phyloP scores from a whole-genome alignment of 2,329 filamentous ascomycete genomes.

The Tolypocladium amazonense region DNA sequence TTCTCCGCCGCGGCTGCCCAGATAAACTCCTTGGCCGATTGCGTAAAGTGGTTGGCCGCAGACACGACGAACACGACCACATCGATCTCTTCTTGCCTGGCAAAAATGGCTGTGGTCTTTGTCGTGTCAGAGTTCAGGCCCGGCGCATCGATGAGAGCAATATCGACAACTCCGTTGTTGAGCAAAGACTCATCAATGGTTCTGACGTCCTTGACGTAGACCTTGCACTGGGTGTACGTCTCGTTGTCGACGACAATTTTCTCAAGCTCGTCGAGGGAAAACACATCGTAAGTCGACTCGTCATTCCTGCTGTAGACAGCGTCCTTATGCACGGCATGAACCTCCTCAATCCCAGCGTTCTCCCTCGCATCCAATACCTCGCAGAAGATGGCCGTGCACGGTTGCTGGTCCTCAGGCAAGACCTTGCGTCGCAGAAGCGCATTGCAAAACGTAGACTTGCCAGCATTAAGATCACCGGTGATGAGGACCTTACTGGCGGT shows the following conservation, averaged over 20 bases:
- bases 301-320: slow-evolving; percentile 75
- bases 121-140: slow-evolving; percentile 93
- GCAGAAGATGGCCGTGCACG: slow-evolving; percentile 96
- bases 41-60: slow-evolving; percentile 93
- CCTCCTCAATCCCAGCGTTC: slow-evolving; percentile 85
- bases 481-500: slow-evolving; percentile 94
- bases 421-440: slow-evolving; percentile 88
- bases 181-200: slow-evolving; percentile 86
- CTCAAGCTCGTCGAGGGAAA: slow-evolving; percentile 66
- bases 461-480: slow-evolving; percentile 91
- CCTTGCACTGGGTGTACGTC: slow-evolving; percentile 87
- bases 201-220: slow-evolving; percentile 86
- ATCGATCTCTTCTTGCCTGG: slow-evolving; percentile 94
- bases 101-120: slow-evolving; percentile 95
- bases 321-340: slow-evolving; percentile 86
- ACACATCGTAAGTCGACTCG: slow-evolving; percentile 90
- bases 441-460: slow-evolving; percentile 98
- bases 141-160: slow-evolving; percentile 92
- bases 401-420: slow-evolving; percentile 92
- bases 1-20: slow-evolving; percentile 93
- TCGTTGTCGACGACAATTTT: slow-evolving; percentile 83
- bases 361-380: slow-evolving; percentile 89
- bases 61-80: slow-evolving; percentile 98
- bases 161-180: slow-evolving; percentile 96
- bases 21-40: slow-evolving; percentile 97